Conservation (phyloP, 1,284 basidiomycete species). For the Boletus calvinii region DNA sequence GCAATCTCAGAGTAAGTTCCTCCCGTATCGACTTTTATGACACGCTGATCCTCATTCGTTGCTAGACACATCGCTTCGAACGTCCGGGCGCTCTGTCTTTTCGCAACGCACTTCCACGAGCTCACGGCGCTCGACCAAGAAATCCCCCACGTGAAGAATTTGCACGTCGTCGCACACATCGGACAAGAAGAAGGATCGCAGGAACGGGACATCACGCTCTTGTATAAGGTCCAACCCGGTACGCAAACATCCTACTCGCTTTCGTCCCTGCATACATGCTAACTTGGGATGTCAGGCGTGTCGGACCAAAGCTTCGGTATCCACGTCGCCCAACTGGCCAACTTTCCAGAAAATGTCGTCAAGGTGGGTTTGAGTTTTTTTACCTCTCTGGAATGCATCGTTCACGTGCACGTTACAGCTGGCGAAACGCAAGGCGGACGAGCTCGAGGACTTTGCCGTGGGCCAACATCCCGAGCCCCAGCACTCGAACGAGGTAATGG, state of each 20-base stretch:
- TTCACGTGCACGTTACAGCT: constrained; percentile 49
- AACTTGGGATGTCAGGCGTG: constrained; percentile 48
- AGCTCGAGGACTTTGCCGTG: constrained; percentile 90
- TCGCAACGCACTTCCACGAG: constrained; percentile 99
- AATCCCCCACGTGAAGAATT: constrained; percentile 86
- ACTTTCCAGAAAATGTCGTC: constrained; percentile 94
- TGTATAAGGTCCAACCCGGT: constrained; percentile 97
- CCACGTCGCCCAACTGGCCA: constrained; percentile 94
- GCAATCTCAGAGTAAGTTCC: constrained; percentile 91
- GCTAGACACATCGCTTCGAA: constrained; percentile 86
- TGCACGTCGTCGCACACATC: constrained; percentile 96
- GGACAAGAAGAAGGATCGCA: constrained; percentile 58
- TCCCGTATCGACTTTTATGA: neutral
- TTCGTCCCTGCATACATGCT: neutral
- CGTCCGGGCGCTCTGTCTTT: constrained; percentile 92
- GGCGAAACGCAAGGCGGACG: constrained; percentile 93
- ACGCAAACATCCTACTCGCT: constrained; percentile 18
- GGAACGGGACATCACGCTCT: constrained; percentile 85
- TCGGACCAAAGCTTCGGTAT: constrained; percentile 99
- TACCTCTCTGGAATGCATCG: neutral
- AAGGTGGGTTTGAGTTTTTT: constrained; percentile 51
- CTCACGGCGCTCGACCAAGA: constrained; percentile 83
- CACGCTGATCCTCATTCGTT: neutral
- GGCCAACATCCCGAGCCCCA: constrained; percentile 43
- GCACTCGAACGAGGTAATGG: constrained; percentile 60